phyloP scores from a whole-genome alignment of 768 basidiomycete species.

The Kwoniella heveanensis region DNA sequence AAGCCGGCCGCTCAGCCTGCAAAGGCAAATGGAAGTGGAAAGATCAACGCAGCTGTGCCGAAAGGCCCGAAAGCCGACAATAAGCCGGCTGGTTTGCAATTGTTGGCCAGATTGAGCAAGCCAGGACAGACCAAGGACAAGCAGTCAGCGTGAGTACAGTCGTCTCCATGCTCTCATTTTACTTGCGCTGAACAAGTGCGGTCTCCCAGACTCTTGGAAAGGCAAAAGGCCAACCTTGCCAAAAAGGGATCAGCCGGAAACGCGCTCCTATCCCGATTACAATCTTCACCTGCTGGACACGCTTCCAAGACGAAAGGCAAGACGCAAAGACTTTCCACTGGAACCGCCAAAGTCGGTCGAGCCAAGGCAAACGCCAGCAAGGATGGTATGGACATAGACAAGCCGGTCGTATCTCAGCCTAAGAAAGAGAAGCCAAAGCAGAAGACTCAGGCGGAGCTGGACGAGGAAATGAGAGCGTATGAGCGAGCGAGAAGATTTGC shows the following conservation, averaged over 20 bases:
- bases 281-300: constrained; percentile 19
- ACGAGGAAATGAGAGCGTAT: constrained; percentile 49
- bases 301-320: constrained; percentile 26
- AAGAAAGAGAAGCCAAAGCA: constrained; percentile 24
- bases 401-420: constrained; percentile 15
- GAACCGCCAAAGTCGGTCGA: constrained; percentile 32
- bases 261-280: constrained; percentile 34
- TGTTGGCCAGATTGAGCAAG: constrained; percentile 37
- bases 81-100: constrained; percentile 39
- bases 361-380: constrained; percentile 36
- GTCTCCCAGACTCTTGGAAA: constrained; percentile 31
- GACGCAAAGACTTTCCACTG: constrained; percentile 2
- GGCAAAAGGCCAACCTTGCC: constrained; percentile 41
- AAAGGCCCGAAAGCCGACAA: constrained; percentile 8
- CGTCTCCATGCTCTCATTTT: neutral
- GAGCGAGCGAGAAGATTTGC: constrained; percentile 42
- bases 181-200: neutral
- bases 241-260: constrained; percentile 24
- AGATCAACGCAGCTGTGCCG: constrained; percentile 1
- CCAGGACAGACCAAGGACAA: constrained; percentile 33
- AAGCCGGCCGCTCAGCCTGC: constrained; percentile 4
- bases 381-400: constrained; percentile 43
- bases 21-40: constrained; percentile 4
- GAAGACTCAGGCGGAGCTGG: constrained; percentile 47
- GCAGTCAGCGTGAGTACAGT: constrained; percentile 35